Base-by-base conservation (phyloP, 2,329 filamentous ascomycete species). In the Claviceps paspali region DNA sequence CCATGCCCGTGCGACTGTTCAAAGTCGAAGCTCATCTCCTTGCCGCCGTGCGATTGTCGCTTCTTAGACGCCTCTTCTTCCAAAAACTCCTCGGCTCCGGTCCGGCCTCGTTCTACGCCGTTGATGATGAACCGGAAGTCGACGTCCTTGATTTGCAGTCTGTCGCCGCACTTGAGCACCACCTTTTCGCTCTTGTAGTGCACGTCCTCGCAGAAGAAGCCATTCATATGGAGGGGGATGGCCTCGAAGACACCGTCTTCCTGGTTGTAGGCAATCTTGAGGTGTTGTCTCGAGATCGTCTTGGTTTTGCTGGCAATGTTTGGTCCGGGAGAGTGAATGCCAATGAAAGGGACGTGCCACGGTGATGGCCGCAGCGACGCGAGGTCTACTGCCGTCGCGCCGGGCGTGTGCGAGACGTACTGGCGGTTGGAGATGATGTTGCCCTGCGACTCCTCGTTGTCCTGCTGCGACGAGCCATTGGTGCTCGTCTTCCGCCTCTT, bases 21-120 rank as follows among this genome's bases (percentile, higher is more conserved):
- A 47, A 83, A 83, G 38, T 79, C 76, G 43, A 82, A 78, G 52
- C 77, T 82, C 76, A 83, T 83, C 45, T 77, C 69, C 50, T 79
- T 79, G 38, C 73, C 73, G 24, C 70, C 70, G 36, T 71, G 64
- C 7, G 66, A 67, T 47, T 68, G 65, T 23, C 63, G 59, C 45
- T 60, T 63, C 43, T 66, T 68, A 33, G 59, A 59, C 4, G 57
- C 56, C 31, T 65, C 62, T 35, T 73, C 68, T 38, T 72, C 67
- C 14, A 65, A 54, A 21, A 63, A 60, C 34, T 71, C 64, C 44
- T 78, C 72, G 5, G 70, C 72, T 24, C 72, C 74, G 3, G 71
- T 73, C 41, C 66, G 64, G 14, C 73, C 72, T 18, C 60, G 53
- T 14, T 67, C 61, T n/a, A 73, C 68, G 38, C 73, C 71, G 29